Evolutionary conservation across 106 monocot genomes (phyloP).

Genomic region (Acorus calamus): DNA sequence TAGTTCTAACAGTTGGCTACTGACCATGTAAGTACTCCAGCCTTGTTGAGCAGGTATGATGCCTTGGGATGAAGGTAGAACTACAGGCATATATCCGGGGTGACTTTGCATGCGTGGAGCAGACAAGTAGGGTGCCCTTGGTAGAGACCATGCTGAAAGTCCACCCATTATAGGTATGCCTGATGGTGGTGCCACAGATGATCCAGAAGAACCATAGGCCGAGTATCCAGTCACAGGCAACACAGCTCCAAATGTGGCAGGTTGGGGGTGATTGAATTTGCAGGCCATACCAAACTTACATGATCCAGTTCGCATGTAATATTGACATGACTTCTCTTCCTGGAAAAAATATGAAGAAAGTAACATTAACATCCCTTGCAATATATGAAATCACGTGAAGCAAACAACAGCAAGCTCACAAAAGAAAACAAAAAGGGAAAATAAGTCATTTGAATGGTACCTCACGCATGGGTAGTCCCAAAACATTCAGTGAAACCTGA

Average conservation of each 20-base stretch:
- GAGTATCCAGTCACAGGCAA: slow-evolving; percentile 27
- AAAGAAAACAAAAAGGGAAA: not conserved
- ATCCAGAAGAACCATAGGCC: slow-evolving; percentile 24
- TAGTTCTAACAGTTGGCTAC: slow-evolving; percentile 5
- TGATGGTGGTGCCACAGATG: slow-evolving; percentile 29
- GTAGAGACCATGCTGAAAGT: slow-evolving; percentile 25
- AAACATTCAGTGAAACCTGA: slow-evolving; percentile 37
- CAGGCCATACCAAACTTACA: slow-evolving; percentile 71
- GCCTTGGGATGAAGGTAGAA: slow-evolving; percentile 41
- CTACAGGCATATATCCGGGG: slow-evolving; percentile 39
- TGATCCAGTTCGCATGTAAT: slow-evolving; percentile 67
- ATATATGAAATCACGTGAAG: too few relatives aligned
- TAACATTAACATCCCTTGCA: not conserved
- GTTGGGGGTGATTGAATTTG: slow-evolving; percentile 73
- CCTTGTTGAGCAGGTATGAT: slow-evolving; percentile 41
- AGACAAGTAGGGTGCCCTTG: slow-evolving; percentile 31
- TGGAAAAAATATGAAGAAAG: slow-evolving; percentile 9
- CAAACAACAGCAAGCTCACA: too few relatives aligned
- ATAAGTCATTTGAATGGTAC: slow-evolving; percentile 16
- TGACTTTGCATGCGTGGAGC: slow-evolving; percentile 29
- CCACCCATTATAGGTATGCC: slow-evolving; percentile 35
- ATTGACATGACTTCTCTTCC: slow-evolving; percentile 68
- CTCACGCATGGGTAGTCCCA: slow-evolving; percentile 77
- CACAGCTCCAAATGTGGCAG: slow-evolving; percentile 22
- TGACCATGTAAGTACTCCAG: slow-evolving; percentile 62